These are phyloP conservation scores for Platanus orientalis DNA, from an alignment of 164 flowering plant species.

Conservation along the genomic window DNA sequence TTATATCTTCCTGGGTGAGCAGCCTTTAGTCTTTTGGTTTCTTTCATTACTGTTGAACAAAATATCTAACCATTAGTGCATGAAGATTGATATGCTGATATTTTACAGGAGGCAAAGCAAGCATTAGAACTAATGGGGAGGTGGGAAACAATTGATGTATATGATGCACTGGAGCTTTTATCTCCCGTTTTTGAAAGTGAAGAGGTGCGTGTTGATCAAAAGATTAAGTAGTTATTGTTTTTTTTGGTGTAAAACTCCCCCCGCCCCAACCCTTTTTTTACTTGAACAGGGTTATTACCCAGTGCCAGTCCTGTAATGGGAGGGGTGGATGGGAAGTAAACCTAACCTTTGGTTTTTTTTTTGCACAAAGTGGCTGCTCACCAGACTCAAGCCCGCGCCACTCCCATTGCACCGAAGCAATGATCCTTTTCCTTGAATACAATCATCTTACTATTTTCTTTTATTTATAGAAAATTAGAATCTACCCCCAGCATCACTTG, in stretches of 20 bases:
- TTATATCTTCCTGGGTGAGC: background rate
- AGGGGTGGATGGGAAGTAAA: no score
- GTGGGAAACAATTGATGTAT: slow-evolving; percentile 95
- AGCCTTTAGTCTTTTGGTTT: background rate
- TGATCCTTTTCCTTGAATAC: no score
- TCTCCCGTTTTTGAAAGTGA: slow-evolving; percentile 99
- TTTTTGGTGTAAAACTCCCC: background rate
- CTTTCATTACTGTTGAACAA: background rate
- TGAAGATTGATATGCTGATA: slow-evolving; percentile 11
- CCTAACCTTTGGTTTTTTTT: no score
- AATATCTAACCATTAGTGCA: background rate
- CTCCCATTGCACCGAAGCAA: no score
- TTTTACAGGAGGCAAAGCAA: slow-evolving; percentile 92
- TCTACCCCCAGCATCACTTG: no score
- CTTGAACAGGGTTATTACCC: no score
- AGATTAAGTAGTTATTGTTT: background rate
- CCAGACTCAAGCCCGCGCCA: no score
- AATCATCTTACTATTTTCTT: no score
- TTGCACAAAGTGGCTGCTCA: no score
- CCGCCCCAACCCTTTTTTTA: no score
- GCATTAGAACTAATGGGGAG: slow-evolving; percentile 84
- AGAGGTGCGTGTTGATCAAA: slow-evolving; percentile 52
- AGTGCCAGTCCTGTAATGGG: no score
- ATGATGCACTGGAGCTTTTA: slow-evolving; percentile 96
- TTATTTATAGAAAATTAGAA: no score